phyloP scores from a whole-genome alignment of 2,329 filamentous ascomycete genomes.

The Hypoxylon sp. region DNA sequence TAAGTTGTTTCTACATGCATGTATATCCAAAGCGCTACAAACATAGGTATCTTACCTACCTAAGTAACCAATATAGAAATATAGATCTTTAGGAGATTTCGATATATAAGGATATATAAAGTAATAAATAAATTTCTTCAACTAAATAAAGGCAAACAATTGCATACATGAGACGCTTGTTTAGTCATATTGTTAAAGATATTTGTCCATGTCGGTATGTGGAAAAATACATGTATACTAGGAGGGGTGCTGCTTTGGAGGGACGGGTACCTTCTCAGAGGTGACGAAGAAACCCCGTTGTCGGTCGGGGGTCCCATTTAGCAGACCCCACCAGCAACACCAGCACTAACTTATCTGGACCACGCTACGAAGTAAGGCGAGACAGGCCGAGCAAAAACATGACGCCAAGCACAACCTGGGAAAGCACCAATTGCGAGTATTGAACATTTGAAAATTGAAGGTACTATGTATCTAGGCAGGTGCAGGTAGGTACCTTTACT shows the following conservation, averaged over 20 bases:
- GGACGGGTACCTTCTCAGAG: slow-evolving; percentile 38
- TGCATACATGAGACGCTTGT: slow-evolving; percentile 3
- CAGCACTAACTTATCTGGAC: slow-evolving; percentile 39
- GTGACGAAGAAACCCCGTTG: slow-evolving; percentile 30
- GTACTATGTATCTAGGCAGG: background rate
- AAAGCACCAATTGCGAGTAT: slow-evolving; percentile 15
- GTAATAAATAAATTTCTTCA: background rate
- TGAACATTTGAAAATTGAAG: background rate
- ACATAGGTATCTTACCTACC: background rate
- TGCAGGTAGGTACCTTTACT: slow-evolving; percentile 19
- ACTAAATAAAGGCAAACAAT: slow-evolving; percentile 5
- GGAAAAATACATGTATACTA: background rate
- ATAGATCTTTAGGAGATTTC: background rate
- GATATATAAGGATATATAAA: background rate
- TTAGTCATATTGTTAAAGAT: slow-evolving; percentile 4
- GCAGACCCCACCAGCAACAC: slow-evolving; percentile 24
- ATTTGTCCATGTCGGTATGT: slow-evolving; percentile 6
- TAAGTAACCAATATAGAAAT: background rate
- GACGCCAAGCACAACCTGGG: slow-evolving; percentile 21
- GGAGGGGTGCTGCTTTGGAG: slow-evolving; percentile 17
- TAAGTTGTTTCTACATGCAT: slow-evolving; percentile 10
- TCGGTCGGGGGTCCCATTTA: slow-evolving; percentile 26
- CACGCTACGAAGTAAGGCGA: slow-evolving; percentile 45
- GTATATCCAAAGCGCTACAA: too few relatives aligned
- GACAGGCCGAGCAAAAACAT: slow-evolving; percentile 37